Evolutionary conservation across 805 yeast genomes (phyloP), one percentile per base, ranked within the genome.

Genomic region (Wickerhamiella allomyrinae): DNA sequence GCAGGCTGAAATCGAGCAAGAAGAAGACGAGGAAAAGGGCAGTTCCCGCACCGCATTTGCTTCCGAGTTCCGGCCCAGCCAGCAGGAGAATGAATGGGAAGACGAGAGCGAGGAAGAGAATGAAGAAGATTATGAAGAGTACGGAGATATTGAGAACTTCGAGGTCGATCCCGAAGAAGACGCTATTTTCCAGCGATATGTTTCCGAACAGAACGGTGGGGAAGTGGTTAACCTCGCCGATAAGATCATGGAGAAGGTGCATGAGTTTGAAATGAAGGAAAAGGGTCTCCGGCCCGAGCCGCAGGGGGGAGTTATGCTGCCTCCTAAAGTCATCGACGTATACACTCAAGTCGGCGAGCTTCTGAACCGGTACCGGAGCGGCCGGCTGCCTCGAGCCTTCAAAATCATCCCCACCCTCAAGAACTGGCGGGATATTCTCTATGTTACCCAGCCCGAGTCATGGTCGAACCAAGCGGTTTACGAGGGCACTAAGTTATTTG

Each of bases 391-490:
- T n/a, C 87, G 89, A 56, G 73, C 93, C 25, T 91, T 91, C 69
- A 91, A 91, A 58, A 94, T 91, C 40, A 73, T 93, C 43, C 99
- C 99, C 27, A 73, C 94, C 3, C 70, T 91, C 50, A 79, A 73
- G 52, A 89, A 89, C 63, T 91, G 99, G 99, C 86, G 86, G 59
- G 97, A 89, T 59, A 80, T 91, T 25, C 66, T 91, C 27, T 89
- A 77, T 57, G 95, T 91, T 33, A 87, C 97, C 1, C 76, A 85
- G 51, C 98, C 98, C 7, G 86, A 76, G 48, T 65, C 69, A 22
- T 91, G 99, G 99, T 82, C 97, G 14, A 87, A 96, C 14, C 89
- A 87, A 55, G 95, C 91, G 2, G 77, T 80, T 5, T 91, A 79
- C 57, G 97, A 91, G 61, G 98, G 96, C 2, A 85, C 97, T 7